Evolutionary conservation across 805 yeast species (phyloP).

Genomic region (Kuraishia borneana): DNA sequence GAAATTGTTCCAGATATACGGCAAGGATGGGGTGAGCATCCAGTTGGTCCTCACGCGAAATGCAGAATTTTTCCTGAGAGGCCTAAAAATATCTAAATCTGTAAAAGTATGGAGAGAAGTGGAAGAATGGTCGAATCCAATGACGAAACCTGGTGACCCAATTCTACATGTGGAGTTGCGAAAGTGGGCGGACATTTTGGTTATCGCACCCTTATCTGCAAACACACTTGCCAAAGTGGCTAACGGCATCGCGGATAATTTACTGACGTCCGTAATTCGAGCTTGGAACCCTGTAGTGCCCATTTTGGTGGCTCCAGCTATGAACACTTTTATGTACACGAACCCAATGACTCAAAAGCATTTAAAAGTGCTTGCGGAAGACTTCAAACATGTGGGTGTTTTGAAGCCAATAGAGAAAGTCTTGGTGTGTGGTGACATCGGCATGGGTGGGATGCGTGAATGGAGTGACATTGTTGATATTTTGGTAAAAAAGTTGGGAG

Average conservation of each 20-base stretch:
- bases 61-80: slow-evolving; percentile 69
- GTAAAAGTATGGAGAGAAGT: slow-evolving; percentile 86
- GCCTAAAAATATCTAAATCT: slow-evolving; percentile 44
- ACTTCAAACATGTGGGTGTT: slow-evolving; percentile 93
- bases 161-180: slow-evolving; percentile 90
- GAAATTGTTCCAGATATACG: slow-evolving; percentile 72
- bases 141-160: slow-evolving; percentile 81
- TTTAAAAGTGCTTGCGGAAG: slow-evolving; percentile 63
- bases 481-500: slow-evolving; percentile 61
- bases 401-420: slow-evolving; percentile 92
- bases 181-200: slow-evolving; percentile 91
- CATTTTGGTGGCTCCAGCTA: slow-evolving; percentile 85
- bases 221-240: slow-evolving; percentile 86
- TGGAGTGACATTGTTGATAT: slow-evolving; percentile 89
- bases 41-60: slow-evolving; percentile 79
- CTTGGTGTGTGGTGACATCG: slow-evolving; percentile 91
- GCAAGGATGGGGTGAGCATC: slow-evolving; percentile 61
- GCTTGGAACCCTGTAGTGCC: slow-evolving; percentile 96
- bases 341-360: slow-evolving; percentile 84
- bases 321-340: slow-evolving; percentile 88
- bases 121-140: slow-evolving; percentile 70
- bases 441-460: slow-evolving; percentile 99
- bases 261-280: slow-evolving; percentile 79
- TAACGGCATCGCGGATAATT: slow-evolving; percentile 84
- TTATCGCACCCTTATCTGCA: slow-evolving; percentile 92